Percentiles rank a stretch among this genome's conserved stretches.
Conservation (phyloP, 1,139 yeast genomes). For the Saccharomyces hybrid region DNA sequence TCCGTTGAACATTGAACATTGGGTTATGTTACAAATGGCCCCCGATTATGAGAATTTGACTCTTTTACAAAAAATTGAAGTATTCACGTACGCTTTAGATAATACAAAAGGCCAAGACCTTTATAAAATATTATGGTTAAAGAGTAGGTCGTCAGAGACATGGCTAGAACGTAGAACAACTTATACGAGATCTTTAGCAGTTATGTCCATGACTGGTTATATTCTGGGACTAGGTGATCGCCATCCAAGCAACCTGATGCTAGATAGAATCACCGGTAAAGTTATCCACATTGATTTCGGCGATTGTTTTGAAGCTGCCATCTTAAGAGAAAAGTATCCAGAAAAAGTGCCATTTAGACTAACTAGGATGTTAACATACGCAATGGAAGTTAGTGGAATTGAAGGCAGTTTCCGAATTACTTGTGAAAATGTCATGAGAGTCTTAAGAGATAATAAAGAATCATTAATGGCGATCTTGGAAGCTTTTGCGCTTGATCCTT, state of each 20-base stretch:
- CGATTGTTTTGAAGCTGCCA: slow-evolving; percentile 98
- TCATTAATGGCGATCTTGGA: slow-evolving; percentile 96
- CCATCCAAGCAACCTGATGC: slow-evolving; percentile 95
- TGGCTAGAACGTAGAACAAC: slow-evolving; percentile 97
- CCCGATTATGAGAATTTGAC: slow-evolving; percentile 92
- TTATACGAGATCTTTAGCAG: slow-evolving; percentile 91
- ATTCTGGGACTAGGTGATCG: slow-evolving; percentile 95
- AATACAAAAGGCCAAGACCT: slow-evolving; percentile 95
- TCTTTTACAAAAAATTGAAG: slow-evolving; percentile 86
- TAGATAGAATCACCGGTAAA: slow-evolving; percentile 89
- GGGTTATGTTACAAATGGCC: slow-evolving; percentile 96
- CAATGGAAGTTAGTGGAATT: slow-evolving; percentile 98
- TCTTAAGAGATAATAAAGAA: slow-evolving; percentile 85
- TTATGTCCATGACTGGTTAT: slow-evolving; percentile 98
- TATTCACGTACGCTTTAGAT: slow-evolving; percentile 90
- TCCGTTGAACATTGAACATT: slow-evolving; percentile 82
- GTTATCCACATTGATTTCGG: slow-evolving; percentile 98
- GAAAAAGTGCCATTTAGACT: slow-evolving; percentile 98
- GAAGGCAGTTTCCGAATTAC: slow-evolving; percentile 97
- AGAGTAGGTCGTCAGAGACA: slow-evolving; percentile 91
- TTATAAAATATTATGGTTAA: slow-evolving; percentile 91
- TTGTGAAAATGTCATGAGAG: slow-evolving; percentile 95
- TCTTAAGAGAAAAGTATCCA: slow-evolving; percentile 90
- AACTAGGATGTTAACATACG: slow-evolving; percentile 94
- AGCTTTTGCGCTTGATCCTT: slow-evolving; percentile 97